Evolutionary conservation across 345 rosid species (phyloP), one percentile per base, ranked within the genome.

Genomic region (Carallia brachiata): DNA sequence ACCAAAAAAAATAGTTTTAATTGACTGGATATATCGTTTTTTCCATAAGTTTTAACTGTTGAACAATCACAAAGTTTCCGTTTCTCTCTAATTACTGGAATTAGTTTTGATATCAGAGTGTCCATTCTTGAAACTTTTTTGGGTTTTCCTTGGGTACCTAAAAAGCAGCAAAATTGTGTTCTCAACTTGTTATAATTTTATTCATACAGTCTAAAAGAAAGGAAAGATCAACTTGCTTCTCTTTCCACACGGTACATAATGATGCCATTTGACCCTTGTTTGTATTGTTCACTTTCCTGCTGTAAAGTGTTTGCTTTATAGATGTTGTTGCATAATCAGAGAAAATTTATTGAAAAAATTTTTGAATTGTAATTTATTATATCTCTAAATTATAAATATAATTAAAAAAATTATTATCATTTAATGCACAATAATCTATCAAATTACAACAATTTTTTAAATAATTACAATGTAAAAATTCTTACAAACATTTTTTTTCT

Each of bases 221-320:
- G 70, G 67, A 34, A 71, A 73, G 67, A 34, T 44, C 63, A 69
- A 63, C 19, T 31, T 55, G 40, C 75, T 73, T 28, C 52, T 63
- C 40, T 37, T 60, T 67, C 58, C 78, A 80, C 78, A 28, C 66
- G 68, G 70, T 53, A 65, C 54, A 6, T 40, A 31, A 69, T 69
- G 69, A 79, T 75, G 44, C 54, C 27, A 19, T 67, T 63, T 74
- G 71, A 64, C 71, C 72, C 52, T 62, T 47, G 6, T 8, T 62
- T 63, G 23, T 23, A 23, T 23, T 23, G 52, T 60, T 53, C 58
- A 67, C 65, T 39, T 62, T 60, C 19, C 62, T 50, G n/a, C 66
- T 50, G 50, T 61, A 2, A 34, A 15, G 61, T 23, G 66, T 39
- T 12, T 23, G 2, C 23, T 60, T 28, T 40, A 36, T 30, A 52